Evolutionary conservation across 306 rosid species (phyloP), one percentile per base, ranked within the genome.

Genomic region (Sesbania bispinosa): DNA sequence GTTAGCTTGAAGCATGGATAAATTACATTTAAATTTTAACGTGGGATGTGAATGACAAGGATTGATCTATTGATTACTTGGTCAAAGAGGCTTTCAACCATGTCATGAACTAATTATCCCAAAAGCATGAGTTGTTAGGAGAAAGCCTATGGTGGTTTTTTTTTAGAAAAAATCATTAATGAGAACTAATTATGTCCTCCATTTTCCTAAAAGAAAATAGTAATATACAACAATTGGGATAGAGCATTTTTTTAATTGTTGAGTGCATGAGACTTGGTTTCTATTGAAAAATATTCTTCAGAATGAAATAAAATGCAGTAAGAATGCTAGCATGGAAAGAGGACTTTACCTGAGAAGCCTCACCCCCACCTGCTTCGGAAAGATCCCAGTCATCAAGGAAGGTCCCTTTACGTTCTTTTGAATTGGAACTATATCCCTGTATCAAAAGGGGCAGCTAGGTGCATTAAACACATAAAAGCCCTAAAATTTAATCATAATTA

Each of bases 351-450:
- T 89, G 96, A 80, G 95, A 67, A 66, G 82, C 73, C 42, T 94
- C 98, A 52, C 78, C 63, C 15, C 90, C 85, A 71, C 92, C 88
- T 24, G 85, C 79, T 67, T 94, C 99, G 14, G 97, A 89, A 79
- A 94, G 93, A 86, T 94, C 96, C 99, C 99, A 94, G 63, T 94
- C 97, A 67, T 91, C 97, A 79, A 86, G 89, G 48, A 89, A 82
- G 75, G 39, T 81, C 60, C 90, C 88, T 75, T 82, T 94, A 50
- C 86, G 91, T 53, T 94, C 99, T 83, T 94, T 91, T 15, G 99
- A 83, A 73, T 89, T 89, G 55, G 99, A 87, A 79, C 78, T 84
- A 79, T 88, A 94, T 7, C 99, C 97, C 99, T 94, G 86, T 14
- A 79, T 58, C 30, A 73, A 58, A 39, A 78, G 39, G 54, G 61